Base-by-base conservation (phyloP, 169 alveolate species). In the Eimeria necatrix region DNA sequence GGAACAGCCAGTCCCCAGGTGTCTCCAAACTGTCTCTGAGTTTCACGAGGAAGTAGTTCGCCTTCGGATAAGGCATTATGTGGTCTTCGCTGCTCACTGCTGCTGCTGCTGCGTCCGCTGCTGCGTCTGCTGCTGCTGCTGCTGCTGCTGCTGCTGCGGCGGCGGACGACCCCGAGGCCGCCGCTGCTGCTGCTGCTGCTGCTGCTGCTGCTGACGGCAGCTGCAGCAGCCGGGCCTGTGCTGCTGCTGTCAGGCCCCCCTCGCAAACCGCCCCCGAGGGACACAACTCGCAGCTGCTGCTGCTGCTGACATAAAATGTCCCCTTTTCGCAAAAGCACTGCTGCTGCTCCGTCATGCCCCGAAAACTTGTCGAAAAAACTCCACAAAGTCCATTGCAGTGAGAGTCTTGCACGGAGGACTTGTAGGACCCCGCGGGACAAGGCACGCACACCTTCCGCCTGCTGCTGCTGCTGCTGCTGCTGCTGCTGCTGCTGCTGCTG, bases 241-340 rank as follows among this genome's bases (percentile, higher is more conserved):
- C 90, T 20, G 2, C 73, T 7, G 48, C 56, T 24, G 4, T 6
- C 81, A 97, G 85, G 3, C 98, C 98, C 1, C 98, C 98, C 18
- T 95, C 95, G 90, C 98, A 97, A 16, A 53, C 94, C 18, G 98
- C 97, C 1, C 98, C 98, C 49, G 93, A 97, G 60, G 97, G 95
- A 71, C 98, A 97, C 41, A 90, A 95, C 60, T 95, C 95, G 84
- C 98, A 97, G 16, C 88, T 91, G 41, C 96, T 97, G 2, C 87
- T 94, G 48, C 96, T 97, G 20, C 94, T 96, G 24, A 95, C 97
- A 24, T 84, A 93, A 83, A 92, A 97, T 87, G 95, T 97, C 48
- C 97, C 97, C 32, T 20, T 59, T 76, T 95, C 95, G 84, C 98
- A 97, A 94, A 95, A 97, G 74, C 98, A 97, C 73, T 97, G 98